Evolutionary conservation across 192 early-diverging fungal genomes (phyloP), one percentile per base, ranked within the genome.

Genomic region (Irineochytrium annulatum): DNA sequence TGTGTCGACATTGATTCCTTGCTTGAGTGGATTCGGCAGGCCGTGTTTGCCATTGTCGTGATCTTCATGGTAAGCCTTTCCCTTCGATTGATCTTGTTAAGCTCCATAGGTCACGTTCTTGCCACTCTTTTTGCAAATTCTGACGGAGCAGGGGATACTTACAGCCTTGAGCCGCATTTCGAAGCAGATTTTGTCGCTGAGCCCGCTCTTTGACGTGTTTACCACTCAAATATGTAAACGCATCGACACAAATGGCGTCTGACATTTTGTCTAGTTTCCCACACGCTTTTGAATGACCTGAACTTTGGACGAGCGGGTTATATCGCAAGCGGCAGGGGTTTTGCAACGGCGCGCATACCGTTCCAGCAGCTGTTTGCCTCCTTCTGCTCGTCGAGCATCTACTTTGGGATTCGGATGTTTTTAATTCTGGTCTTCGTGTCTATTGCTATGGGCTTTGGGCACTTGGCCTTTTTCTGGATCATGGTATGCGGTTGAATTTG

Each of bases 251-350:
- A 14, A n/a, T n/a, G n/a, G n/a, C n/a, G n/a, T n/a, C n/a, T n/a
- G n/a, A n/a, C n/a, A n/a, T n/a, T 19, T 22, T 34, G 5, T 5
- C 85, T 91, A 51, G 91, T 90, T 64, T 80, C 86, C 55, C 85
- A 89, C 73, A 86, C 87, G 56, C 81, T 92, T 44, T 72, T 91
- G 67, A 83, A 85, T 59, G 89, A 91, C 58, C 60, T 92, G 70
- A 81, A 77, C 0, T 91, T 84, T 62, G 89, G 89, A 52, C 86
- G 89, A 19, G 91, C 91, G 11, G 81, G 84, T n/a, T 92, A 91
- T 60, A 89, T 91, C 55, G 88, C 84, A 35, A 89, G 89, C 8
- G 91, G 91, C 0, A 87, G 91, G 70, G 89, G 89, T 28, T 90
- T 92, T 68, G 86, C 91, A 0, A 92, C 91, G 2, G 79, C 91